Evolutionary conservation across 192 early-diverging fungal species (phyloP).

Genomic region (Coemansia interrupta): DNA sequence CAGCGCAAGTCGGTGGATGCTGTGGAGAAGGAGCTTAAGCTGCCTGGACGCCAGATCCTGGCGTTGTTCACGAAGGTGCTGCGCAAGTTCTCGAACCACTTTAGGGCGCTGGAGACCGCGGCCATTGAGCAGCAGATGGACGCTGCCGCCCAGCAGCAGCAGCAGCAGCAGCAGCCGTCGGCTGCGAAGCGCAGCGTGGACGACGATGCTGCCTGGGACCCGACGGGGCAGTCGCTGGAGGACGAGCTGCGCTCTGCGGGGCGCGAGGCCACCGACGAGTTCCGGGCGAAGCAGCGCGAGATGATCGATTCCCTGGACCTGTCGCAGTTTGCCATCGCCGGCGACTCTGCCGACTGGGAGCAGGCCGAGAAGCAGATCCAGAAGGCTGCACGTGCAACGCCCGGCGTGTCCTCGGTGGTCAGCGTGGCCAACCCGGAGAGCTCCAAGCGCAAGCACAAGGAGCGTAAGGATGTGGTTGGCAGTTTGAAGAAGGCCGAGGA

Average conservation of each 20-base stretch:
- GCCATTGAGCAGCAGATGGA: conserved; percentile 33
- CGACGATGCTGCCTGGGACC: conserved; percentile 88
- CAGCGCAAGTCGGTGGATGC: conserved; percentile 91
- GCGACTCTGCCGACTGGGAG: conserved; percentile 68
- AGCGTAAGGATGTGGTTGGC: conserved; percentile 21
- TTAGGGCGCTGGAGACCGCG: conserved; percentile 57
- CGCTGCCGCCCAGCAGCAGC: conserved; percentile 6
- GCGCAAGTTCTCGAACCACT: conserved; percentile 74
- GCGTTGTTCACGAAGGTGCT: conserved; percentile 94
- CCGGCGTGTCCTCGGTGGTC: conserved; percentile 59
- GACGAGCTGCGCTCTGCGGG: conserved; percentile 85
- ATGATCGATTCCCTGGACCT: conserved; percentile 75
- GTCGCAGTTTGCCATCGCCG: conserved; percentile 71
- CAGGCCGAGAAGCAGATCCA: conserved; percentile 66
- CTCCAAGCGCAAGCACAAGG: conserved; percentile 54
- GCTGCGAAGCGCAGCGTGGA: conserved; percentile 27
- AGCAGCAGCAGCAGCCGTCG: neutral
- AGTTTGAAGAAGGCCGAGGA: conserved; percentile 29
- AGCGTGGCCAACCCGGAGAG: conserved; percentile 66
- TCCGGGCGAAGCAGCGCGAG: conserved; percentile 73
- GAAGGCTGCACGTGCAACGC: conserved; percentile 48
- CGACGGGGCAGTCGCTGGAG: conserved; percentile 68
- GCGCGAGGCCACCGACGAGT: conserved; percentile 60
- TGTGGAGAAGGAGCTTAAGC: conserved; percentile 78
- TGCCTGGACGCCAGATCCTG: conserved; percentile 81